Percentiles rank a stretch among this genome's conserved stretches.
Conservation (phyloP, 345 rosid genomes). For the Salix exigua region DNA sequence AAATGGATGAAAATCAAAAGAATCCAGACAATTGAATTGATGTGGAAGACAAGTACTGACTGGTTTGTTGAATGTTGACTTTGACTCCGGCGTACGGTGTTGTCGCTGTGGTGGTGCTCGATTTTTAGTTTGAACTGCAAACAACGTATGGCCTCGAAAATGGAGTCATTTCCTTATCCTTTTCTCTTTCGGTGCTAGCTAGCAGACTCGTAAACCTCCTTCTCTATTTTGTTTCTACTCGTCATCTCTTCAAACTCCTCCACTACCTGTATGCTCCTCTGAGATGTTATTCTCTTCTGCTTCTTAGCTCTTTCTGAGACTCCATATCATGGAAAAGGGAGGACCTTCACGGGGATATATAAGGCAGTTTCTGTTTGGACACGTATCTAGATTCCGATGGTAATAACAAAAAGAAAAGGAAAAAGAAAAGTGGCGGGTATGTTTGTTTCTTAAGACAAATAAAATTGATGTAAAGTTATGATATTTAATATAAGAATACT, state of each 20-base stretch:
- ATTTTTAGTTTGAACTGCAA: background rate
- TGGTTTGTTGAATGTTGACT: background rate
- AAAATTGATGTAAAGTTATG: slow-evolving; percentile 9
- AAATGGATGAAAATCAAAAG: background rate
- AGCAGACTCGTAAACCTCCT: slow-evolving; percentile 69
- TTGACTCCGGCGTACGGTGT: background rate
- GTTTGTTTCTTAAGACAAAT: too few species aligned
- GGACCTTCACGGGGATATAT: slow-evolving; percentile 73
- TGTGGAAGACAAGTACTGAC: background rate
- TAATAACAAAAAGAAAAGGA: too few species aligned
- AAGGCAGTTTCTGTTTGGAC: slow-evolving; percentile 77
- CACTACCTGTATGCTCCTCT: slow-evolving; percentile 41
- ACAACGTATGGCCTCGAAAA: slow-evolving; percentile 37
- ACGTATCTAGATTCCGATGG: slow-evolving; percentile 6
- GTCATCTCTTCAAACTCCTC: slow-evolving; percentile 79
- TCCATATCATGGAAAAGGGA: slow-evolving; percentile 71
- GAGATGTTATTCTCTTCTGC: slow-evolving; percentile 43
- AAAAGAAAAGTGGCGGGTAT: too few species aligned
- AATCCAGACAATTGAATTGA: background rate
- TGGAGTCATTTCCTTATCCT: slow-evolving; percentile 87
- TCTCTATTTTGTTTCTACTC: slow-evolving; percentile 67
- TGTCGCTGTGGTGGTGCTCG: too few species aligned
- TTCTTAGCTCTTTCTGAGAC: slow-evolving; percentile 45
- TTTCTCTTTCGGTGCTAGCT: slow-evolving; percentile 61
- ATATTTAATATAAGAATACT: background rate